Percentiles rank a stretch among this genome's conserved stretches.
Evolutionary conservation across 305 asterid genomes (phyloP).

Genomic region (Solanum chacoense): DNA sequence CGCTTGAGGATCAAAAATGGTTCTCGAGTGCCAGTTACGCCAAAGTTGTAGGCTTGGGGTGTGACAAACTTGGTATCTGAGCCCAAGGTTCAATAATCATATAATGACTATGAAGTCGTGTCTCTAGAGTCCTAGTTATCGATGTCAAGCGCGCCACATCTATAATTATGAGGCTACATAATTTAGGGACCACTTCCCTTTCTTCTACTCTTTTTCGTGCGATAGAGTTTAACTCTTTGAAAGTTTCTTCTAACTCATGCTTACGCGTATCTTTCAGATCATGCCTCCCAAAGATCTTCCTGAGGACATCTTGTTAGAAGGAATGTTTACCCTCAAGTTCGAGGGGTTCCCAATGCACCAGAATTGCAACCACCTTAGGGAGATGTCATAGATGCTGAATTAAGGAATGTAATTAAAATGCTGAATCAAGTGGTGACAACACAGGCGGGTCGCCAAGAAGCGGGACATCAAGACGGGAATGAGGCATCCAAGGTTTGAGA

Average conservation of each 20-base stretch:
- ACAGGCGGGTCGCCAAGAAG: not conserved
- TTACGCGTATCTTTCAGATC: not conserved
- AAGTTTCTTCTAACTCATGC: not conserved
- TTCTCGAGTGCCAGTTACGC: not conserved
- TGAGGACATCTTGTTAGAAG: not conserved
- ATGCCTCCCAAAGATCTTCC: not conserved
- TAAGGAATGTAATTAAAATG: not conserved
- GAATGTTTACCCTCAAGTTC: not conserved
- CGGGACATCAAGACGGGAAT: not conserved
- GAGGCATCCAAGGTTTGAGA: not conserved
- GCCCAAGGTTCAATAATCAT: not conserved
- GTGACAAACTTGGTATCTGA: not conserved
- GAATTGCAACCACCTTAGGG: not conserved
- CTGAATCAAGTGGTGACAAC: not conserved
- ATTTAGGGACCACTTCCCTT: not conserved
- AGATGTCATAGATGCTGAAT: not conserved
- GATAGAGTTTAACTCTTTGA: not conserved
- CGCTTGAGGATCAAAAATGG: not conserved
- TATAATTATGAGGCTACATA: too few species aligned
- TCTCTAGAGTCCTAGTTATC: not conserved
- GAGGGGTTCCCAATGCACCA: not conserved
- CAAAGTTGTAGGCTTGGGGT: not conserved
- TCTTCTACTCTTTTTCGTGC: not conserved
- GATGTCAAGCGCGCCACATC: not conserved
- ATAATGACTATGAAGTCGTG: not conserved